A percentile compares a stretch with the other conserved stretches of the same genome.
Evolutionary conservation across 257 asterid species (phyloP).

Genomic region (Parsonsia alboflavescens): DNA sequence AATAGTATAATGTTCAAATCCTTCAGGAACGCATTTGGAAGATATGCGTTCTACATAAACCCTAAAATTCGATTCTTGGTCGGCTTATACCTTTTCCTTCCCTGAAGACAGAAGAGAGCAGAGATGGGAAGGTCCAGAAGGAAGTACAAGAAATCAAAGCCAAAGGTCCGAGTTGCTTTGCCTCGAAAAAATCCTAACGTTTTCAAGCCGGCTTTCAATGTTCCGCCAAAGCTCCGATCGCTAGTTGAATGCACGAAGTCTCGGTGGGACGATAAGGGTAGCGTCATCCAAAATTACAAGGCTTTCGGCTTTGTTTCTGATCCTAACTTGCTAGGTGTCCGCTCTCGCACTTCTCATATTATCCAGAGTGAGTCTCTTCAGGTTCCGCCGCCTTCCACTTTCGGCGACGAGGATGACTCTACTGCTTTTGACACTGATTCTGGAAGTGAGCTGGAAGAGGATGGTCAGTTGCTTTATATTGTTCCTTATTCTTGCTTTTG

Average conservation of each 20-base stretch:
- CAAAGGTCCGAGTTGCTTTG: conserved; percentile 73
- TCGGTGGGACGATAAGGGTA: conserved; percentile 80
- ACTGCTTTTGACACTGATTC: conserved; percentile 36
- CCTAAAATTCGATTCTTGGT: conserved; percentile 27
- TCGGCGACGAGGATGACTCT: conserved; percentile 14
- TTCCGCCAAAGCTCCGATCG: conserved; percentile 72
- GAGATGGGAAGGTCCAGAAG: conserved; percentile 92
- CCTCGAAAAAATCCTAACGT: conserved; percentile 70
- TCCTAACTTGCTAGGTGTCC: conserved; percentile 82
- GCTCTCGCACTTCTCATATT: conserved; percentile 72
- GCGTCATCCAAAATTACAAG: conserved; percentile 85
- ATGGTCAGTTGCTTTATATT: conserved; percentile 42
- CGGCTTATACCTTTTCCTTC: neutral
- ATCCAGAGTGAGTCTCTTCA: conserved; percentile 68
- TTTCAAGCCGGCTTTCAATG: conserved; percentile 87
- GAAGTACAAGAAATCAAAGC: conserved; percentile 64
- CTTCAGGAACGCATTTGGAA: too few species aligned
- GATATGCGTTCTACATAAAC: conserved; percentile 20
- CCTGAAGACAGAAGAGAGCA: conserved; percentile 1
- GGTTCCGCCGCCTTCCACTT: conserved; percentile 41
- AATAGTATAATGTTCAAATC: too few species aligned
- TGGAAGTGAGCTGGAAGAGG: conserved; percentile 96
- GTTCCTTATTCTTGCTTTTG: neutral
- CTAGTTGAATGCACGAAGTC: conserved; percentile 48
- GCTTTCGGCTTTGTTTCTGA: conserved; percentile 86